Evolutionary conservation across 2,329 filamentous ascomycete species (phyloP), one percentile per base, ranked within the genome.

Genomic region (Verruconis gallopava): DNA sequence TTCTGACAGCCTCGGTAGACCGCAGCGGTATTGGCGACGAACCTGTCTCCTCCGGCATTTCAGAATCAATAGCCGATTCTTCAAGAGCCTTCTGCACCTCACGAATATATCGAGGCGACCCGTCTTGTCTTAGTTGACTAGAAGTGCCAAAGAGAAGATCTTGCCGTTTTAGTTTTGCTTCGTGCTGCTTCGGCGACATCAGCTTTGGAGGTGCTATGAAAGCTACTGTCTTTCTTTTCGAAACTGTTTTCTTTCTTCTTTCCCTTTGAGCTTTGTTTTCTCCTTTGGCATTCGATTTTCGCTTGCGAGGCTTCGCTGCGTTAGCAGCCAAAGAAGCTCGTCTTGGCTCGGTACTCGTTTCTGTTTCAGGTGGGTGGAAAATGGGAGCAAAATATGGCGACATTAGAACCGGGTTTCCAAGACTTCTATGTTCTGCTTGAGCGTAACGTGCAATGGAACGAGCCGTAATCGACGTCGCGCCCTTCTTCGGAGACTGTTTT

Each of bases 131-230:
- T 19, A 63, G 50, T 44, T 63, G 60, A 45, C 60, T 62, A 2
- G 59, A 62, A 12, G 60, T 63, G 13, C 60, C 60, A 39, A 63
- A 63, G 1, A 62, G 48, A 5, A 63, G 40, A 18, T 61, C 55
- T 44, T 63, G 60, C 21, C 48, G 48, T 33, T 51, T 48, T 35
- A 60, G 15, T 22, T 51, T 47, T 21, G 46, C 32, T 4, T 49
- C 37, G 9, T 58, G 58, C 15, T 57, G 56, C 1, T 49, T 42
- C 11, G 60, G 60, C 11, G 58, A 61, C 11, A 62, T 53, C 4
- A 63, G 43, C 47, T 59, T 62, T 9, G 52, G 51, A n/a, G n/a
- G n/a, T 4, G 53, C 45, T 21, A 45, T 30, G 40, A 55, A 59
- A 2, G 51, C 38, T 38, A 56, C 55, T 6, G 53, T 49, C 18